A percentile compares a stretch with the other conserved stretches of the same genome.
Evolutionary conservation across 352 stramenopile genomes (phyloP).

Genomic region (Phytophthora palmivora): DNA sequence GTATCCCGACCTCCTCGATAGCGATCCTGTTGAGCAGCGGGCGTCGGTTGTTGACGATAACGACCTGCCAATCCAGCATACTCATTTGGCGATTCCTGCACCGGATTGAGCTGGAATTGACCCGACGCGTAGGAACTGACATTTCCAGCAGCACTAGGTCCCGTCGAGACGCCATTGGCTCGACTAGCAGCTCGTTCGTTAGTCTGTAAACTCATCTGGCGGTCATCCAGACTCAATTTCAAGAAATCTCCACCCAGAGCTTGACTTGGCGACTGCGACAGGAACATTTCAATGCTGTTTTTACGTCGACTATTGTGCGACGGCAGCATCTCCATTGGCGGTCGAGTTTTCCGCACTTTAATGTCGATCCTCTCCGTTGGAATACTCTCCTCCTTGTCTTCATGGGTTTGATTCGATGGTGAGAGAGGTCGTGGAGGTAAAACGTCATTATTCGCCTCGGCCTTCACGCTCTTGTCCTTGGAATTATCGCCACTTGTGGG

Average conservation of each 20-base stretch:
- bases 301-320: conserved; percentile 59
- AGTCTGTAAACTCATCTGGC: conserved; percentile 47
- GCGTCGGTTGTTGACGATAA: conserved; percentile 31
- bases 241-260: conserved; percentile 80
- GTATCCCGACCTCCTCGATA: conserved; percentile 28
- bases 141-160: conserved; percentile 8
- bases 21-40: conserved; percentile 32
- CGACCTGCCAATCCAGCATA: conserved; percentile 32
- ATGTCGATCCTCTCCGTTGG: conserved; percentile 22
- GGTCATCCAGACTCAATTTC: conserved; percentile 76
- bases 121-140: conserved; percentile 46
- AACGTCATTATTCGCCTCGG: conserved; percentile 22
- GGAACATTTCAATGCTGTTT: conserved; percentile 91
- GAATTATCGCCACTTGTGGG: conserved; percentile 24
- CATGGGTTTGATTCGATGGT: conserved; percentile 54
- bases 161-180: conserved; percentile 8
- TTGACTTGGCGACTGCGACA: conserved; percentile 84
- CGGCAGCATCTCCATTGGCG: conserved; percentile 39
- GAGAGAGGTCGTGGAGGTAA: conserved; percentile 39
- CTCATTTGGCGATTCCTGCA: conserved; percentile 52
- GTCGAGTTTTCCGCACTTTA: conserved; percentile 26
- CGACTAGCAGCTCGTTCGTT: conserved; percentile 25
- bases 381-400: conserved; percentile 22
- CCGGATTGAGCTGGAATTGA: conserved; percentile 60
- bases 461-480: background rate